phyloP scores from a whole-genome alignment of 1,284 basidiomycete species.

The Bjerkandera adusta region DNA sequence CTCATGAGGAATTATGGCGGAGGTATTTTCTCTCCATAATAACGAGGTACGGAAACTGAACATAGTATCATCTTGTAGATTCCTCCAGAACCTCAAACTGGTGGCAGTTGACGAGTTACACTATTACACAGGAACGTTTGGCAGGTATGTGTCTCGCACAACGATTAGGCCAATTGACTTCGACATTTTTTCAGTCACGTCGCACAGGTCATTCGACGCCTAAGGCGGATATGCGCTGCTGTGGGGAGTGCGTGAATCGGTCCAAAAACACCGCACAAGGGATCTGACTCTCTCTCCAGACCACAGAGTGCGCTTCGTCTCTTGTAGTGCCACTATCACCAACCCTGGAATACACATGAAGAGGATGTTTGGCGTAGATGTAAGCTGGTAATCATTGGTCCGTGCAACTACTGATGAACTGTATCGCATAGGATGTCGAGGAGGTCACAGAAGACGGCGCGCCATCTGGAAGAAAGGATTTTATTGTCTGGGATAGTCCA shows the following conservation, averaged over 20 bases:
- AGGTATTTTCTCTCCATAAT: constrained; percentile 44
- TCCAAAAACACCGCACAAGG: not conserved
- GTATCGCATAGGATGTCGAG: constrained; percentile 47
- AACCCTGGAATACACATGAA: constrained; percentile 80
- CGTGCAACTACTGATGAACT: not conserved
- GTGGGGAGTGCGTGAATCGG: constrained; percentile 66
- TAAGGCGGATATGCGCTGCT: constrained; percentile 80
- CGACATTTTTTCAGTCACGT: constrained; percentile 55
- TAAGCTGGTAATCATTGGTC: constrained; percentile 20
- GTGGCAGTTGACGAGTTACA: constrained; percentile 87
- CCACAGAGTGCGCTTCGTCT: constrained; percentile 65
- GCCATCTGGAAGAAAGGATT: constrained; percentile 79
- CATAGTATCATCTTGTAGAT: constrained; percentile 39
- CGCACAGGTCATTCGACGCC: constrained; percentile 73
- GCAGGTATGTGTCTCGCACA: constrained; percentile 46
- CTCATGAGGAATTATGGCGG: constrained; percentile 85
- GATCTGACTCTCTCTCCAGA: constrained; percentile 35
- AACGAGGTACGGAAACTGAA: not conserved
- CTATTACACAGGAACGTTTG: constrained; percentile 72
- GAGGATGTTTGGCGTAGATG: constrained; percentile 68
- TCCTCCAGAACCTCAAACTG: constrained; percentile 73
- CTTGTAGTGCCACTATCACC: constrained; percentile 87
- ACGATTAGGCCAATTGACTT: not conserved
- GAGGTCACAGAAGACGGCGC: constrained; percentile 82
- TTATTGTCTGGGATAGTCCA: constrained; percentile 77